These are phyloP conservation scores for Chlorella variabilis DNA, from an alignment of 163 green algal genomes.

Conservation along the genomic window DNA sequence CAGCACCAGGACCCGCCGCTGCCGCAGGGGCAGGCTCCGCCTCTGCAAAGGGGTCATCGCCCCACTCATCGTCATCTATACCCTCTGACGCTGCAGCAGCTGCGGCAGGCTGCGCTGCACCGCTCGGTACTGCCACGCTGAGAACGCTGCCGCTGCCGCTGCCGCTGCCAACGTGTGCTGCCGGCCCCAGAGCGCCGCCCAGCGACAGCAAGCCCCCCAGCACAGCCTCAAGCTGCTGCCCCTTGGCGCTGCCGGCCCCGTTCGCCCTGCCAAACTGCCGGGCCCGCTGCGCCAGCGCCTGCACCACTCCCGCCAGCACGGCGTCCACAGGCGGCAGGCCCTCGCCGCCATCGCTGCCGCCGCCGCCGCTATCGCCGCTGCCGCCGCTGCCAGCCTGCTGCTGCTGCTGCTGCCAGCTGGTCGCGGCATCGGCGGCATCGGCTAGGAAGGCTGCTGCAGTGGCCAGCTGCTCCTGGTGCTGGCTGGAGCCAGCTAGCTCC, in stretches of 20 bases:
- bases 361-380: neutral
- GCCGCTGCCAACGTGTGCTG: neutral
- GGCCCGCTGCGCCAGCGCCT: neutral
- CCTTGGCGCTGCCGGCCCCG: neutral
- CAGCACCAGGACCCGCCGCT: neutral
- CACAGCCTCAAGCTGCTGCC: constrained; percentile 9
- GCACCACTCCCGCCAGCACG: constrained; percentile 32
- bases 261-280: neutral
- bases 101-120: neutral
- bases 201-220: constrained; percentile 28
- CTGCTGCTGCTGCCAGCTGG: constrained; percentile 32
- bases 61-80: too few species aligned
- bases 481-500: neutral
- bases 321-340: constrained; percentile 41
- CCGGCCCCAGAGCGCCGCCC: constrained; percentile 1
- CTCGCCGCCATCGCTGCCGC: neutral
- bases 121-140: neutral
- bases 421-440: neutral
- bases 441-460: constrained; percentile 7
- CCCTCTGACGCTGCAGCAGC: neutral
- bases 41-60: too few species aligned
- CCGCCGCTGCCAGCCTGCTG: constrained; percentile 9
- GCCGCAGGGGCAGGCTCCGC: neutral
- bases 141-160: neutral
- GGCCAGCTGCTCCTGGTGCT: constrained; percentile 9